Evolutionary conservation across 306 rosid genomes (phyloP).

Genomic region (Delonix regia): DNA sequence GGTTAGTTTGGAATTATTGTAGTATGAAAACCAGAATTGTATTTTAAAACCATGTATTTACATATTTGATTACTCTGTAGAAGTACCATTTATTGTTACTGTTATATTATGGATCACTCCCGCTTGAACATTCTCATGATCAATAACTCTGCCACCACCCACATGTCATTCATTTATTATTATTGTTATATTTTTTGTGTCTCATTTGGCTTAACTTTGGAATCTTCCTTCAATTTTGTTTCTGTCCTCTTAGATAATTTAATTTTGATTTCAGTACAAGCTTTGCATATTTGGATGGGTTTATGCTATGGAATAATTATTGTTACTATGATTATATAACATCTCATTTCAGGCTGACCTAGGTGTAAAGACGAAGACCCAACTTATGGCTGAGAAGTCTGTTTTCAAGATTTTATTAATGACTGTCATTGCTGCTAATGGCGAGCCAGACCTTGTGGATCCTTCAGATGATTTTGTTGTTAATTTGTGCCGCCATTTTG

Average conservation of each 20-base stretch:
- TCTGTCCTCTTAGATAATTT: constrained; percentile 15
- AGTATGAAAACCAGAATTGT: background rate
- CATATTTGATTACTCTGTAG: constrained; percentile 4
- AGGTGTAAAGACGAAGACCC: constrained; percentile 99
- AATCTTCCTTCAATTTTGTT: constrained; percentile 11
- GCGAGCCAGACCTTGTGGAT: constrained; percentile 83
- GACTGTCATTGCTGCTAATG: constrained; percentile 90
- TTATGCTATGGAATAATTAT: constrained; percentile 20
- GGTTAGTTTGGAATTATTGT: constrained; percentile 57
- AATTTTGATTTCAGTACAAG: background rate
- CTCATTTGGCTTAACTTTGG: constrained; percentile 13
- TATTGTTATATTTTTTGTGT: constrained; percentile 19
- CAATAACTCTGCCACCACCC: constrained; percentile 1
- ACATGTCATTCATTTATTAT: constrained; percentile 3
- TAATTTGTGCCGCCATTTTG: constrained; percentile 96
- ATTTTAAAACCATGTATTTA: constrained; percentile 1
- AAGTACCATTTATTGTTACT: background rate
- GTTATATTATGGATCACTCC: constrained; percentile 19
- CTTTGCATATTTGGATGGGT: constrained; percentile 6
- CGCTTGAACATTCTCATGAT: constrained; percentile 24
- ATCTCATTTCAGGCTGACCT: constrained; percentile 82
- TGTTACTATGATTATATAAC: constrained; percentile 38
- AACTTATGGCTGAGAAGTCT: constrained; percentile 96
- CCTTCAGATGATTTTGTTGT: constrained; percentile 84
- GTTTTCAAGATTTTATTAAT: constrained; percentile 90